Conservation (phyloP, 257 asterid genomes). For the Forsythia viridissima region DNA sequence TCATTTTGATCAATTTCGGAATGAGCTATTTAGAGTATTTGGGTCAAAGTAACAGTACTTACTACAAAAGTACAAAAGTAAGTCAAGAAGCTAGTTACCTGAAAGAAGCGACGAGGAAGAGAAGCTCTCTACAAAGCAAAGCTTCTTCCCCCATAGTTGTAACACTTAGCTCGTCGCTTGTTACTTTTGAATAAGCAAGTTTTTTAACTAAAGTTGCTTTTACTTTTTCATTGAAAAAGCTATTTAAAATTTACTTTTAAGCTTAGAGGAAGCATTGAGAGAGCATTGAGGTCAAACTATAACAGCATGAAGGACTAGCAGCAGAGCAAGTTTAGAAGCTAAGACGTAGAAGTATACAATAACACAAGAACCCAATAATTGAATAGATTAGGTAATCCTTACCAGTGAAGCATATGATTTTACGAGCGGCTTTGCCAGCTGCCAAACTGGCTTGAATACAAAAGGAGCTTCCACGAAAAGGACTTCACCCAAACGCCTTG, state of each 20-base stretch:
- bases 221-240: too few species aligned
- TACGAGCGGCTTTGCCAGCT: constrained; percentile 70
- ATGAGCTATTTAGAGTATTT: background rate
- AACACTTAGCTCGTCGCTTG: too few species aligned
- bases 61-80: too few species aligned
- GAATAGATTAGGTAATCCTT: constrained; percentile 25
- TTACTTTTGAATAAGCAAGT: too few species aligned
- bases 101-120: too few species aligned
- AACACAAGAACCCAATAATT: background rate
- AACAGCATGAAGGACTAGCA: background rate
- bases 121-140: too few species aligned
- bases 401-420: constrained; percentile 91
- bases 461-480: constrained; percentile 91
- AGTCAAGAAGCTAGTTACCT: background rate
- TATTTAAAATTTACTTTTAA: too few species aligned
- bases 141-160: too few species aligned
- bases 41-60: background rate
- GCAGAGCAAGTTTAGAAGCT: background rate
- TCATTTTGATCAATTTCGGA: background rate
- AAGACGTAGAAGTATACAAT: background rate
- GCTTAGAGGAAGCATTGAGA: background rate
- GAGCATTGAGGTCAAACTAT: background rate
- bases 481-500: constrained; percentile 74
- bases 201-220: too few species aligned
- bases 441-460: constrained; percentile 89